phyloP scores from a whole-genome alignment of 495 filamentous ascomycete genomes.

The Hapsidospora chrysogenum region DNA sequence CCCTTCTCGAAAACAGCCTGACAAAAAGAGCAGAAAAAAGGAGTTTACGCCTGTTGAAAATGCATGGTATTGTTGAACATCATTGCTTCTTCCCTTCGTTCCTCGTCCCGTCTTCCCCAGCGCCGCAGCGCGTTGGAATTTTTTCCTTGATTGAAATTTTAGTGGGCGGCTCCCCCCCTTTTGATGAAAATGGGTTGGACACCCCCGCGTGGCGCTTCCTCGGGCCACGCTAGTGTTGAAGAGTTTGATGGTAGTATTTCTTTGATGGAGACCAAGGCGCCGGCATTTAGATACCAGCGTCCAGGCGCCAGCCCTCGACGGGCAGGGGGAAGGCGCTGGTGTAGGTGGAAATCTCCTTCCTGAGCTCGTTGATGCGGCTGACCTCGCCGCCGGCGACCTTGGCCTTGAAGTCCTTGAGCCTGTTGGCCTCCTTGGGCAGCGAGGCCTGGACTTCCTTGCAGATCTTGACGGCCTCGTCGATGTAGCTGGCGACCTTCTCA shows the following conservation, averaged over 20 bases:
- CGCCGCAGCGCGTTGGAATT: too few relatives aligned
- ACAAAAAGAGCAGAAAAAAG: too few relatives aligned
- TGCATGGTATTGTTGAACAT: background rate
- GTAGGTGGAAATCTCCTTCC: slow-evolving; percentile 82
- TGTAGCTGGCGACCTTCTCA: slow-evolving; percentile 75
- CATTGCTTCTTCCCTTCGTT: too few relatives aligned
- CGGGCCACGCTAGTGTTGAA: too few relatives aligned
- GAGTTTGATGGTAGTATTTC: too few relatives aligned
- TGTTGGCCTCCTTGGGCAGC: slow-evolving; percentile 93
- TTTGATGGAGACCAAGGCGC: too few relatives aligned
- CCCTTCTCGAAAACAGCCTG: too few relatives aligned
- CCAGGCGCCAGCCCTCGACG: slow-evolving; percentile 45
- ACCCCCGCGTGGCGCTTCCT: too few relatives aligned
- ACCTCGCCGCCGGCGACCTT: slow-evolving; percentile 68
- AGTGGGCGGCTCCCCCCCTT: background rate
- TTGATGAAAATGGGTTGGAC: background rate
- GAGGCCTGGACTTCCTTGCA: slow-evolving; percentile 68
- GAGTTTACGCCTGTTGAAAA: background rate
- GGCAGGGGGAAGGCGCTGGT: slow-evolving; percentile 85
- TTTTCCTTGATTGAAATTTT: too few relatives aligned
- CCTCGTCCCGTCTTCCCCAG: too few relatives aligned
- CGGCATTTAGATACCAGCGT: slow-evolving; percentile 26
- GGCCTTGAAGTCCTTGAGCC: slow-evolving; percentile 97
- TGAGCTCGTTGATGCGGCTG: slow-evolving; percentile 60
- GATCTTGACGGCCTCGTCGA: slow-evolving; percentile 66